phyloP scores from a whole-genome alignment of 2,329 filamentous ascomycete genomes.

The Fusarium stilboides region DNA sequence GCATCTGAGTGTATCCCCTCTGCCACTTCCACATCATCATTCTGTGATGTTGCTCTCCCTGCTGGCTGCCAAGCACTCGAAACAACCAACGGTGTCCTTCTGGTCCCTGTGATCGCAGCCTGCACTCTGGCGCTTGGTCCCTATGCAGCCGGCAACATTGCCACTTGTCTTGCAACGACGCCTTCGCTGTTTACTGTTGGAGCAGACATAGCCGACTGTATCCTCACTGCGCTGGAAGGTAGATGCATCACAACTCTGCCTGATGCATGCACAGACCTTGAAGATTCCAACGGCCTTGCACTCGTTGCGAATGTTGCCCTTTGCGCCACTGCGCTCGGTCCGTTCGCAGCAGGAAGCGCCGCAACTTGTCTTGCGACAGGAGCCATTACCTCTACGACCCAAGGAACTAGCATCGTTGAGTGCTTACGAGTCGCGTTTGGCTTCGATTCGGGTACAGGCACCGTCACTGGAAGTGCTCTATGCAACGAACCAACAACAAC shows the following conservation, averaged over 20 bases:
- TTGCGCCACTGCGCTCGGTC: neutral
- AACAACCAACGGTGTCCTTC: neutral
- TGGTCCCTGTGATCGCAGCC: neutral
- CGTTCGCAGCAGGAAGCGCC: conserved; percentile 9
- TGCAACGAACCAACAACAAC: neutral
- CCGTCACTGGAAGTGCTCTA: neutral
- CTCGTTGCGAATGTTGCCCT: neutral
- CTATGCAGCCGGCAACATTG: neutral
- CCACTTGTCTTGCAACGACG: neutral
- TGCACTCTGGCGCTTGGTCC: conserved; percentile 4
- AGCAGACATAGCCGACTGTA: neutral
- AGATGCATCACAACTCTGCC: conserved; percentile 12
- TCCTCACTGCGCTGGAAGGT: conserved; percentile 1
- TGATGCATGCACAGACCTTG: neutral
- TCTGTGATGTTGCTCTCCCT: conserved; percentile 6
- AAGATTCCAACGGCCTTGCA: neutral
- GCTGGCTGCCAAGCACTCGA: neutral
- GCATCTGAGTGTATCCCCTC: conserved; percentile 7
- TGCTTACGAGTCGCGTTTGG: conserved; percentile 10
- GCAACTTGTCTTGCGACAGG: conserved; percentile 9
- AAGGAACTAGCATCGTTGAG: conserved; percentile 1
- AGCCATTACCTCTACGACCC: neutral
- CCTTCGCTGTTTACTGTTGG: neutral
- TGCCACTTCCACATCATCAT: neutral
- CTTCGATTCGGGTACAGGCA: neutral